Evolutionary conservation across 2,329 filamentous ascomycete genomes (phyloP).

Genomic region (Botrytis squamosa): DNA sequence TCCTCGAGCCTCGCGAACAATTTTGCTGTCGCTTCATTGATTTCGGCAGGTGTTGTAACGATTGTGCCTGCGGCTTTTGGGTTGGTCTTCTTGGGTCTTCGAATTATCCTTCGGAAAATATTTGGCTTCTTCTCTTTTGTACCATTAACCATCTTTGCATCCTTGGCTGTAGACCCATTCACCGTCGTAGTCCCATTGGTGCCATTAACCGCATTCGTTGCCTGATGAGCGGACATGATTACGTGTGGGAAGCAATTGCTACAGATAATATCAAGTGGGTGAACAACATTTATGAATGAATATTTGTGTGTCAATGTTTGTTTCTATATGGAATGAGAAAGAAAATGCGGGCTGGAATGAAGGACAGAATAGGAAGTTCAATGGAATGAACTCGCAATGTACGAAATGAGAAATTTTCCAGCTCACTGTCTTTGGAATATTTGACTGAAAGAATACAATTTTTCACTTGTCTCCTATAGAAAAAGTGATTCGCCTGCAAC

Average conservation of each 20-base stretch:
- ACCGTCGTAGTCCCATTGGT: not conserved
- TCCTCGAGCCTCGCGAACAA: slow-evolving; percentile 13
- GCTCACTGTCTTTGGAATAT: not conserved
- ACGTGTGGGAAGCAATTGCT: not conserved
- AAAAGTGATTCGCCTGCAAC: not conserved
- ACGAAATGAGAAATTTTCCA: not conserved
- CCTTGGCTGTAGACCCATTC: not conserved
- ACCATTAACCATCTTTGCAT: not conserved
- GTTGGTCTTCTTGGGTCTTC: slow-evolving; percentile 8
- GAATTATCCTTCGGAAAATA: slow-evolving; percentile 7
- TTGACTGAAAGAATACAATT: not conserved
- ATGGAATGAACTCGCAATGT: not conserved
- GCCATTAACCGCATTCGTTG: not conserved
- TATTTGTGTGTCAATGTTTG: slow-evolving; percentile 11
- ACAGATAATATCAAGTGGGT: not conserved
- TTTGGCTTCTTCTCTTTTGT: slow-evolving; percentile 12
- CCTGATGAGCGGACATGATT: slow-evolving; percentile 13
- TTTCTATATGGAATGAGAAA: not conserved
- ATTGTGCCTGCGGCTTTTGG: not conserved
- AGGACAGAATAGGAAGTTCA: slow-evolving; percentile 7
- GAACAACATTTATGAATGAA: not conserved
- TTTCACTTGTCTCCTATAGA: not conserved
- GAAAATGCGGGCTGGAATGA: slow-evolving; percentile 20
- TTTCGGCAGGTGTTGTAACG: not conserved
- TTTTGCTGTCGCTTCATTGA: slow-evolving; percentile 15